These are phyloP conservation scores for Phytophthora sansomeana DNA, from an alignment of 352 stramenopile genomes.

Conservation along the genomic window DNA sequence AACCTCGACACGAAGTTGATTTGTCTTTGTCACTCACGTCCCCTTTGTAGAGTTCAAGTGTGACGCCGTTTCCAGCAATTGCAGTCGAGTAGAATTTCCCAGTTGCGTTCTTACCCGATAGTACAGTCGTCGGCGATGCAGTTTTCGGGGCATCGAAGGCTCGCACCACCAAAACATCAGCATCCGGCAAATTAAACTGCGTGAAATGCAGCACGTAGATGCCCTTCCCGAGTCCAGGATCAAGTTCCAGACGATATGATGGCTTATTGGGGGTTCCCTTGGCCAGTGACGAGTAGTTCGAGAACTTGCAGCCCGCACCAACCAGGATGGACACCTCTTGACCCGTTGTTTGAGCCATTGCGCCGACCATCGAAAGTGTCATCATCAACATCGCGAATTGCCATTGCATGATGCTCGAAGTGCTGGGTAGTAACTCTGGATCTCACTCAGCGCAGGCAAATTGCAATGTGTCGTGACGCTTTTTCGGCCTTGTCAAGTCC, in stretches of 20 bases:
- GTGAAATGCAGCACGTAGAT: constrained; percentile 73
- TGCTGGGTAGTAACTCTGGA: neutral
- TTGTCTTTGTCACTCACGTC: constrained; percentile 4
- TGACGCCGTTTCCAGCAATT: constrained; percentile 51
- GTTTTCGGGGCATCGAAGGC: constrained; percentile 30
- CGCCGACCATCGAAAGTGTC: too few species aligned
- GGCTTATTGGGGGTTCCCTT: constrained; percentile 18
- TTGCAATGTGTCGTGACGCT: constrained; percentile 34
- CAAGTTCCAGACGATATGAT: constrained; percentile 56
- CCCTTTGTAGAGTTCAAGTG: constrained; percentile 55
- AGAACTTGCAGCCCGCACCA: constrained; percentile 61
- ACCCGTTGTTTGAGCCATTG: constrained; percentile 17
- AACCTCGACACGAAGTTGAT: constrained; percentile 49
- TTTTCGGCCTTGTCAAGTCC: neutral
- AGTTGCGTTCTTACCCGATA: constrained; percentile 58
- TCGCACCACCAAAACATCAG: constrained; percentile 58
- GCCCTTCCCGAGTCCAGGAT: constrained; percentile 55
- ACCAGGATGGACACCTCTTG: constrained; percentile 42
- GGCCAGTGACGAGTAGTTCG: constrained; percentile 55
- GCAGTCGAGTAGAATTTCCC: constrained; percentile 63
- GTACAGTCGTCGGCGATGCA: constrained; percentile 18
- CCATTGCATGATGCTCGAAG: constrained; percentile 19
- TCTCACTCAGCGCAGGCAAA: constrained; percentile 29
- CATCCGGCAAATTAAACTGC: constrained; percentile 55
- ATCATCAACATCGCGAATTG: constrained; percentile 15